Evolutionary conservation across 208 protist species (phyloP), one percentile per base, ranked within the genome.

Genomic region (Strigomonas galati): DNA sequence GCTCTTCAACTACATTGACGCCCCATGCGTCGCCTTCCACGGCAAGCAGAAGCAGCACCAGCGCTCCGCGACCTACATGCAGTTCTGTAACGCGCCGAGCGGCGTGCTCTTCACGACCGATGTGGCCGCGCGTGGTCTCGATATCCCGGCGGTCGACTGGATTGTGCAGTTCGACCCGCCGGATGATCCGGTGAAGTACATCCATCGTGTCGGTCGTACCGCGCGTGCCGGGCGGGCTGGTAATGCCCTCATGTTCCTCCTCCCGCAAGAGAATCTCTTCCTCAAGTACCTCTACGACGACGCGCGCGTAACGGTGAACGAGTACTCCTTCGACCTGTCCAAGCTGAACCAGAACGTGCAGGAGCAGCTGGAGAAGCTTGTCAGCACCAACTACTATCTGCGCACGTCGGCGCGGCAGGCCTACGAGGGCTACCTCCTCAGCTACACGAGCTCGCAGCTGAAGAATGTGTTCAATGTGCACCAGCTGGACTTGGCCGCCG

Each of bases 131-230:
- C 95, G 99, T 72, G 94, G 99, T 19, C 84, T 99, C 0, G 99
- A 99, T 81, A 99, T 99, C 76, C 98, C 98, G 1, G 82, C 84
- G 28, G 98, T 99, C 14, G 98, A 99, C 88, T 99, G 98, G 98
- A 99, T 99, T 62, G 96, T 99, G 15, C 98, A 99, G 91, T 99
- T 97, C 77, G 99, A 99, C 72, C 98, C 98, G 9, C 97, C 98
- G 19, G 98, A 99, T 87, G 97, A 99, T 76, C 97, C 98, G n/a
- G 98, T 98, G 62, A 99, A 99, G 81, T 99, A 99, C 79, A 98
- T 99, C 61, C 99, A 99, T 77, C 88, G 99, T 53, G 99, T 99
- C 6, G 98, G 98, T 24, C 91, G 98, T 62, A 99, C 98, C 1
- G 98, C 98, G 6, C 92, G 98, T 70, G 98, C 96, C 14, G 93